Evolutionary conservation across 805 yeast genomes (phyloP).

Genomic region (Yarrowia sp.): DNA sequence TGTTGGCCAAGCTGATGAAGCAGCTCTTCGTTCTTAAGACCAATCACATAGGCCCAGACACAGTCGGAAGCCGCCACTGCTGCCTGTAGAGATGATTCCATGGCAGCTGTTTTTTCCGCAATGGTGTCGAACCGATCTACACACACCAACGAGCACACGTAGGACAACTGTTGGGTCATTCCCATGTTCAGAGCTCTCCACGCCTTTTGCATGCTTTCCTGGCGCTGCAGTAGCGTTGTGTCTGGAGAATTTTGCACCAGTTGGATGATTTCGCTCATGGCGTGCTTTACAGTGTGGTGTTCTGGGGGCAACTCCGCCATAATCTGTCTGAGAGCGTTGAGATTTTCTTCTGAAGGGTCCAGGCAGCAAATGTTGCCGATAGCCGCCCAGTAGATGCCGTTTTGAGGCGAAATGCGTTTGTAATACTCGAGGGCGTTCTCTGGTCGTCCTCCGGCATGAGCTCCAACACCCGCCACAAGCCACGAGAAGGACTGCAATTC

Average conservation of each 20-base stretch:
- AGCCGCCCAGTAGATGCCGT: conserved; percentile 3
- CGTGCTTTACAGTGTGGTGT: conserved; percentile 17
- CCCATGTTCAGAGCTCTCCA: conserved; percentile 35
- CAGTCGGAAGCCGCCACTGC: conserved; percentile 20
- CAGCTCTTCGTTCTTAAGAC: conserved; percentile 12
- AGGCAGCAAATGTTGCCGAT: conserved; percentile 31
- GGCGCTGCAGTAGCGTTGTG: conserved; percentile 1
- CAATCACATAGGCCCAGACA: conserved; percentile 35
- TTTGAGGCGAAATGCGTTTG: not conserved
- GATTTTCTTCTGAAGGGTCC: conserved; percentile 19
- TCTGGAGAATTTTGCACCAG: conserved; percentile 9
- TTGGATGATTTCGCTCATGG: conserved; percentile 15
- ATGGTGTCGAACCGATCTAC: conserved; percentile 35
- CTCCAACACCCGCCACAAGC: conserved; percentile 21
- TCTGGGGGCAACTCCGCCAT: not conserved
- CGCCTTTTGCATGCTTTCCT: conserved; percentile 16
- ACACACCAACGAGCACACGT: conserved; percentile 25
- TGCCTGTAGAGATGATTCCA: conserved; percentile 30
- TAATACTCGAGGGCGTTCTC: conserved; percentile 6
- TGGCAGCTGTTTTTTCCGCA: conserved; percentile 13
- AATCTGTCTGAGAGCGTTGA: not conserved
- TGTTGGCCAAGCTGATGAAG: conserved; percentile 29
- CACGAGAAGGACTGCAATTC: conserved; percentile 17
- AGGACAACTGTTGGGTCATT: conserved; percentile 30
- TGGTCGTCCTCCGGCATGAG: conserved; percentile 1